Evolutionary conservation across 2,329 filamentous ascomycete genomes (phyloP).

Genomic region (Verticillium isaacii): DNA sequence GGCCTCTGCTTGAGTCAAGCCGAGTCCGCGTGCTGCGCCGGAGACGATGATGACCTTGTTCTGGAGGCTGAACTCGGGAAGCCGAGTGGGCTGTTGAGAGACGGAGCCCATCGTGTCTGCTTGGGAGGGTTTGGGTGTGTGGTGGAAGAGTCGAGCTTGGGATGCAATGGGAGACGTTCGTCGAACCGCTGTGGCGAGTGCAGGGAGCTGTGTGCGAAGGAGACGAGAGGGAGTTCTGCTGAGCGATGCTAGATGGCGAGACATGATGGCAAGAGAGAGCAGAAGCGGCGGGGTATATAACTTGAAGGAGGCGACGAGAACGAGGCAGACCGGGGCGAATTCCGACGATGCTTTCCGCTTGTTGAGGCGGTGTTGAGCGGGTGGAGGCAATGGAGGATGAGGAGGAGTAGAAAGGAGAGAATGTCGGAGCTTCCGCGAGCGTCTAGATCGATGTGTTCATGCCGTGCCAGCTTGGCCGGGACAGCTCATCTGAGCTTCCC

Average conservation of each 20-base stretch:
- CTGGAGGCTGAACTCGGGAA: conserved; percentile 73
- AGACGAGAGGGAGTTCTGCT: background rate
- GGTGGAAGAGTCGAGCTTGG: background rate
- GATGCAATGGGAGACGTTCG: background rate
- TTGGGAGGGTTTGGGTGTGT: background rate
- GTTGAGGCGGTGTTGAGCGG: background rate
- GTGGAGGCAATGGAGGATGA: background rate
- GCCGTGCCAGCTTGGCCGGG: background rate
- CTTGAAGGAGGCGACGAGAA: background rate
- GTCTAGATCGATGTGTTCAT: background rate
- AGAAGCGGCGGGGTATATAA: background rate
- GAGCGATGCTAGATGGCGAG: conserved; percentile 1
- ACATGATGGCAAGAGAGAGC: background rate
- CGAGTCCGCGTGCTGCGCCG: conserved; percentile 71
- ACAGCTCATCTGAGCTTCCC: background rate
- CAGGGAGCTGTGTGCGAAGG: background rate
- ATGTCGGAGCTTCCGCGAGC: background rate
- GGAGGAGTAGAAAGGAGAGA: background rate
- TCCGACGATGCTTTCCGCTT: background rate
- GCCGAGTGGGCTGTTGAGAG: conserved; percentile 14
- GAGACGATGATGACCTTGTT: conserved; percentile 73
- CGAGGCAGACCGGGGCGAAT: background rate
- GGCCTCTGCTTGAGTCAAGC: conserved; percentile 73
- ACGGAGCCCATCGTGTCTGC: background rate
- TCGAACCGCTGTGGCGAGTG: background rate